Conservation (phyloP, 805 yeast genomes). For the Myxozyma kluyveri region DNA sequence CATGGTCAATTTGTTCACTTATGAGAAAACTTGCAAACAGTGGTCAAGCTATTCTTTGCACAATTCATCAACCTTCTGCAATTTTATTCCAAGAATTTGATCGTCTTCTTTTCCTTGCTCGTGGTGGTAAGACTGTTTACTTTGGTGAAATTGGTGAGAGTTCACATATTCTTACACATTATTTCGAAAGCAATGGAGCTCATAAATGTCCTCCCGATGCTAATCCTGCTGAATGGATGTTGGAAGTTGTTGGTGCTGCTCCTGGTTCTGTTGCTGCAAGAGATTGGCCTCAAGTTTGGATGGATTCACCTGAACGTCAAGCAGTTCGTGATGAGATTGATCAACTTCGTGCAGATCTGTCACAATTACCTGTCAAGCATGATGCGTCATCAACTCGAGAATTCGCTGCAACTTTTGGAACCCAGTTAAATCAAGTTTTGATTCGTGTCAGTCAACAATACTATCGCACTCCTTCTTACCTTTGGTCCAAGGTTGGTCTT, state of each 20-base stretch:
- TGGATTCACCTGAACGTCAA: slow-evolving; percentile 58
- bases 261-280: slow-evolving; percentile 38
- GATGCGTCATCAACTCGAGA: slow-evolving; percentile 41
- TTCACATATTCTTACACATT: slow-evolving; percentile 55
- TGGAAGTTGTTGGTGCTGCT: slow-evolving; percentile 51
- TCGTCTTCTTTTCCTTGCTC: slow-evolving; percentile 61
- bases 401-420: slow-evolving; percentile 47
- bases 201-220: slow-evolving; percentile 64
- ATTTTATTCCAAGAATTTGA: slow-evolving; percentile 65
- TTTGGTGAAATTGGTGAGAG: slow-evolving; percentile 76
- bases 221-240: slow-evolving; percentile 91
- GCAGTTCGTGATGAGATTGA: slow-evolving; percentile 60
- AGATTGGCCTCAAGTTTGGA: slow-evolving; percentile 62
- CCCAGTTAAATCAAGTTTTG: slow-evolving; percentile 47
- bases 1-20: slow-evolving; percentile 70
- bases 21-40: slow-evolving; percentile 65
- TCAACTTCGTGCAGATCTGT: slow-evolving; percentile 59
- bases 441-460: slow-evolving; percentile 56
- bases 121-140: slow-evolving; percentile 73
- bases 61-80: slow-evolving; percentile 78
- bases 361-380: slow-evolving; percentile 5
- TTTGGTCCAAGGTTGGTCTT: slow-evolving; percentile 55
- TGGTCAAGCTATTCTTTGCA: slow-evolving; percentile 73
- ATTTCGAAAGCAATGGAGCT: slow-evolving; percentile 70
- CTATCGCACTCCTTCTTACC: slow-evolving; percentile 61